Evolutionary conservation across 1,139 yeast species (phyloP).

Genomic region (Zygosaccharomyces sapae): DNA sequence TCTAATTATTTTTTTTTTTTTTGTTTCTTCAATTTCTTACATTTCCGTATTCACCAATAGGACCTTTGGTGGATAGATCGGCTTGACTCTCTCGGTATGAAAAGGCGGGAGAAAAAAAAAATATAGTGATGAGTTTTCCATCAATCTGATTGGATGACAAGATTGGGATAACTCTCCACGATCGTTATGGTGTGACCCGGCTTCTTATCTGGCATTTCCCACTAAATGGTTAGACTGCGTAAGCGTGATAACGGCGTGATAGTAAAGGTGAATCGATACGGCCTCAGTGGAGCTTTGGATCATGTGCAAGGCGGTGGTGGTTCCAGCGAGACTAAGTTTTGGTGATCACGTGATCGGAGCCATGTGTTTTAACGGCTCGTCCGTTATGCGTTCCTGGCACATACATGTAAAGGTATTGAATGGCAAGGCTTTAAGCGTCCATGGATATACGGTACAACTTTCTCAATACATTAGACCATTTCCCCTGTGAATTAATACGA

Average conservation of each 20-base stretch:
- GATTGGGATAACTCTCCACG: background rate
- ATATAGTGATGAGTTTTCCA: constrained; percentile 2
- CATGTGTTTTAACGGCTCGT: too few species aligned
- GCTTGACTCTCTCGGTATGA: background rate
- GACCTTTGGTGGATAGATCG: constrained; percentile 5
- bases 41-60: constrained; percentile 1
- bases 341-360: too few species aligned
- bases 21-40: constrained; percentile 1
- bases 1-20: constrained; percentile 1
- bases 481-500: constrained; percentile 47
- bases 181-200: too few species aligned
- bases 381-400: too few species aligned
- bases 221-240: background rate
- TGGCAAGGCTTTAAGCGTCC: too few species aligned
- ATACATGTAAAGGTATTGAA: background rate
- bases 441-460: constrained; percentile 32
- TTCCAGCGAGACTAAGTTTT: too few species aligned
- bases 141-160: constrained; percentile 5
- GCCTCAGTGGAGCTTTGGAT: too few species aligned
- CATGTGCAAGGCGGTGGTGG: too few species aligned
- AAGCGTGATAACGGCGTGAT: too few species aligned
- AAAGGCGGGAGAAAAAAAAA: background rate
- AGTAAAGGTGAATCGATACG: too few species aligned
- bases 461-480: constrained; percentile 41
- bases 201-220: background rate